Evolutionary conservation across 1,139 yeast genomes (phyloP).

Genomic region (Debaryomycetaceae sp.): DNA sequence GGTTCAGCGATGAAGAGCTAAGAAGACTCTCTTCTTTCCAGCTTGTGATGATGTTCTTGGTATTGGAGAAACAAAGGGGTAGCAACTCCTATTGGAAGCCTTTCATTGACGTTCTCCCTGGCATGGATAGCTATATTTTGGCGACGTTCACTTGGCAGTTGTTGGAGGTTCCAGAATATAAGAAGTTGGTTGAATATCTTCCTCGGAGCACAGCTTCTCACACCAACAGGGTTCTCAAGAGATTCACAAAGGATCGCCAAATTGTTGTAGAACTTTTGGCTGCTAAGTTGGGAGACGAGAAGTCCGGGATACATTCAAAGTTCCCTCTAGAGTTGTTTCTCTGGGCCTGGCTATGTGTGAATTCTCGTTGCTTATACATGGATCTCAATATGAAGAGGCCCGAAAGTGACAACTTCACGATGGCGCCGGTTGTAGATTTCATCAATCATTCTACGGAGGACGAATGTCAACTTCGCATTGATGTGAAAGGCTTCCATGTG

Average conservation of each 20-base stretch:
- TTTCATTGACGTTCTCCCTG: constrained; percentile 58
- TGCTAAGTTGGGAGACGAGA: constrained; percentile 8
- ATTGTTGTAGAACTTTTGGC: constrained; percentile 22
- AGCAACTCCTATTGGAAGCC: constrained; percentile 59
- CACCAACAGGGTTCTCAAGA: constrained; percentile 29
- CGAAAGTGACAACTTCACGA: constrained; percentile 66
- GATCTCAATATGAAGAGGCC: constrained; percentile 51
- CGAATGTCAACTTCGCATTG: constrained; percentile 50
- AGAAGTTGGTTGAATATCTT: constrained; percentile 28
- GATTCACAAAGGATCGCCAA: constrained; percentile 38
- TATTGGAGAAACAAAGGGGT: constrained; percentile 41
- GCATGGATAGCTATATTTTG: constrained; percentile 40
- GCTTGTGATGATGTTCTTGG: constrained; percentile 44
- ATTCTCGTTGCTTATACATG: constrained; percentile 88
- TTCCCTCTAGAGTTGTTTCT: constrained; percentile 31
- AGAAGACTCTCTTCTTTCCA: constrained; percentile 43
- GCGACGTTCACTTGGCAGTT: constrained; percentile 56
- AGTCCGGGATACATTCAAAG: constrained; percentile 2
- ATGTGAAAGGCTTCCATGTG: constrained; percentile 51
- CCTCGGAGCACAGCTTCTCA: constrained; percentile 38
- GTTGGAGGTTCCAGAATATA: constrained; percentile 17
- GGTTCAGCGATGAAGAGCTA: constrained; percentile 25
- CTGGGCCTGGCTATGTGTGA: constrained; percentile 84
- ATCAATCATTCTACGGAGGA: constrained; percentile 68
- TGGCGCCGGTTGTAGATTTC: constrained; percentile 91